Evolutionary conservation across 768 basidiomycete genomes (phyloP).

Genomic region (Termitomyces bulborhizus): DNA sequence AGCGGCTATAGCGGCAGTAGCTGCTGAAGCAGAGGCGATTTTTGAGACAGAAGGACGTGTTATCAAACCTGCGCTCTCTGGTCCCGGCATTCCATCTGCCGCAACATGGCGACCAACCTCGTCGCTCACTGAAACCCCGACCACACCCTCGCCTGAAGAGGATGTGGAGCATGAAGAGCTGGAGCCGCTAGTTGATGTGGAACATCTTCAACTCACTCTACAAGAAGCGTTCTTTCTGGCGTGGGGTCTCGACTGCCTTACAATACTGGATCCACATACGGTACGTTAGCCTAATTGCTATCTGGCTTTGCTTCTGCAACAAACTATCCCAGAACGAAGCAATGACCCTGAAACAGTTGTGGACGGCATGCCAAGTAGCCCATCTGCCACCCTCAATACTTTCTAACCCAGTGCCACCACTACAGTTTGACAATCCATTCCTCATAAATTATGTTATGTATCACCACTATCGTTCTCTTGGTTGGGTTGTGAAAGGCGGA

Average conservation of each 20-base stretch:
- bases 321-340: slow-evolving; percentile 36
- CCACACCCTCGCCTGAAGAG: slow-evolving; percentile 21
- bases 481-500: slow-evolving; percentile 95
- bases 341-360: slow-evolving; percentile 53
- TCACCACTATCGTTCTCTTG: slow-evolving; percentile 92
- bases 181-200: slow-evolving; percentile 62
- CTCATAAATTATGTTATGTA: slow-evolving; percentile 85
- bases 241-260: slow-evolving; percentile 81
- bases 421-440: slow-evolving; percentile 87
- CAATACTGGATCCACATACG: slow-evolving; percentile 56
- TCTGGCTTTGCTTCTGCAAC: neutral
- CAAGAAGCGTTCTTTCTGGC: slow-evolving; percentile 86
- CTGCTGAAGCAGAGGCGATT: slow-evolving; percentile 70
- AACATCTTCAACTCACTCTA: slow-evolving; percentile 87
- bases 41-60: slow-evolving; percentile 68
- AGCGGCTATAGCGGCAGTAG: slow-evolving; percentile 75
- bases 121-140: slow-evolving; percentile 13
- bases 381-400: slow-evolving; percentile 38
- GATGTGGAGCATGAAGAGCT: slow-evolving; percentile 28
- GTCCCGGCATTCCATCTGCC: slow-evolving; percentile 66
- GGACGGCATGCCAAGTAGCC: slow-evolving; percentile 55
- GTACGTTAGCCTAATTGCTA: slow-evolving; percentile 33
- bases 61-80: slow-evolving; percentile 51
- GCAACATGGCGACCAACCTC: slow-evolving; percentile 67
- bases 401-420: slow-evolving; percentile 18